Evolutionary conservation across 2,329 filamentous ascomycete genomes (phyloP), one percentile per base, ranked within the genome.

Genomic region (Lasiodiplodia theobromae): DNA sequence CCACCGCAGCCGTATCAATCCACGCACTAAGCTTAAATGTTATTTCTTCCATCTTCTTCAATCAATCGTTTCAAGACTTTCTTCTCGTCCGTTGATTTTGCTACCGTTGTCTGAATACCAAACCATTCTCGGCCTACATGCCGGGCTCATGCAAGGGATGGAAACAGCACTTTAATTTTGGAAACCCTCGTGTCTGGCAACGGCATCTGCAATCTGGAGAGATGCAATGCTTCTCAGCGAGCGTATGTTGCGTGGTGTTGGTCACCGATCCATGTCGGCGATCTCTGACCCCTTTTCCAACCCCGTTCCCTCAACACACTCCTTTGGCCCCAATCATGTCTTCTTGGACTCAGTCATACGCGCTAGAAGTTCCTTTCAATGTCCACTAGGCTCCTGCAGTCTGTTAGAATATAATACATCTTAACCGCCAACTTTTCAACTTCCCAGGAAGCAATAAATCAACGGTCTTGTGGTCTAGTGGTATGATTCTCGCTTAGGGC

Each of bases 391-490:
- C 14, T 23, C 12, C 21, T 44, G 5, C 6, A 1, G 7, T 44
- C 8, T 44, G 40, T 1, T 4, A 4, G 40, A 1, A 44, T 44
- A 44, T 18, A 44, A 16, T 28, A 1, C n/a, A 7, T 28, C 5
- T 8, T 3, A 6, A 28, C 28, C 2, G 34, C 18, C 7, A 21
- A 60, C 16, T 11, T 8, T 12, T 16, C 3, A 10, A 28, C 7
- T 47, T 14, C 34, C 38, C 40, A 23, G 11, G 23, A 23, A 52
- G 16, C 37, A 65, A 25, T 11, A 53, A 18, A 34, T 6, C 10
- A 63, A 28, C 14, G 63, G 63, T 66, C 63, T 66, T 66, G 52
- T 66, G 63, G 63, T 66, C 63, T 66, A 66, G 63, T 64, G 60
- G 60, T 64, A 64, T 66, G 63, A 53, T 53, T 58, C 56, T 58